These are phyloP conservation scores for Coemansia sp. DNA, from an alignment of 192 early-diverging fungal genomes.

Conservation along the genomic window DNA sequence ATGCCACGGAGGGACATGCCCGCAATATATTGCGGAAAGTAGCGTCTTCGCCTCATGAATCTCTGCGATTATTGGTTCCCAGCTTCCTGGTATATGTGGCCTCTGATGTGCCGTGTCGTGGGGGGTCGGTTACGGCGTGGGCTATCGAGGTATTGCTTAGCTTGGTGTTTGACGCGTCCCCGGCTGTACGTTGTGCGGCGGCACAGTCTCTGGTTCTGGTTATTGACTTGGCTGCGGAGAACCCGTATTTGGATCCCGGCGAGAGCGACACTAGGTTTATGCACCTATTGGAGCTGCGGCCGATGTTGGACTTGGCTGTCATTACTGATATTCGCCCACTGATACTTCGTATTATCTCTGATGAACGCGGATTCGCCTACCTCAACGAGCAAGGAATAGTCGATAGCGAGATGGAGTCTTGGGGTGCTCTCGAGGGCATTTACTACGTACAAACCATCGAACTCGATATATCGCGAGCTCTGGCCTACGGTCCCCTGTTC, in stretches of 20 bases:
- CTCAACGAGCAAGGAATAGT: constrained; percentile 40
- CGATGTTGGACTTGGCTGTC: constrained; percentile 52
- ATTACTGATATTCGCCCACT: constrained; percentile 52
- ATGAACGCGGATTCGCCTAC: constrained; percentile 43
- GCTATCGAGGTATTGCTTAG: constrained; percentile 45
- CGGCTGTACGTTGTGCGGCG: constrained; percentile 39
- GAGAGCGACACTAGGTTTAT: constrained; percentile 35
- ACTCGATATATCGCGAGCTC: constrained; percentile 46
- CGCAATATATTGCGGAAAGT: constrained; percentile 53
- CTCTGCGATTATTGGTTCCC: constrained; percentile 45
- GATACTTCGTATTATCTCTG: constrained; percentile 40
- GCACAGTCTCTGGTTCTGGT: constrained; percentile 50
- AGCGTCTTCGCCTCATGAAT: constrained; percentile 47
- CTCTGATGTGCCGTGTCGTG: constrained; percentile 35
- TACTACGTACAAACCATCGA: constrained; percentile 52
- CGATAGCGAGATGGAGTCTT: constrained; percentile 55
- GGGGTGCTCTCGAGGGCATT: constrained; percentile 54
- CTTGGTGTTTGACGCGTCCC: constrained; percentile 43
- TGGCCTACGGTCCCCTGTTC: constrained; percentile 55
- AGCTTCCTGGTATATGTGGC: constrained; percentile 47
- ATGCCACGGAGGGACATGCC: constrained; percentile 40
- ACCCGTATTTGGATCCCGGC: constrained; percentile 31
- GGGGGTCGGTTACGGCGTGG: constrained; percentile 49
- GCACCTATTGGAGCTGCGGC: constrained; percentile 34
- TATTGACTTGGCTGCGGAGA: constrained; percentile 47